These are phyloP conservation scores for Cyberlindnera xylosilytica DNA, from an alignment of 805 yeast species.

Conservation along the genomic window DNA sequence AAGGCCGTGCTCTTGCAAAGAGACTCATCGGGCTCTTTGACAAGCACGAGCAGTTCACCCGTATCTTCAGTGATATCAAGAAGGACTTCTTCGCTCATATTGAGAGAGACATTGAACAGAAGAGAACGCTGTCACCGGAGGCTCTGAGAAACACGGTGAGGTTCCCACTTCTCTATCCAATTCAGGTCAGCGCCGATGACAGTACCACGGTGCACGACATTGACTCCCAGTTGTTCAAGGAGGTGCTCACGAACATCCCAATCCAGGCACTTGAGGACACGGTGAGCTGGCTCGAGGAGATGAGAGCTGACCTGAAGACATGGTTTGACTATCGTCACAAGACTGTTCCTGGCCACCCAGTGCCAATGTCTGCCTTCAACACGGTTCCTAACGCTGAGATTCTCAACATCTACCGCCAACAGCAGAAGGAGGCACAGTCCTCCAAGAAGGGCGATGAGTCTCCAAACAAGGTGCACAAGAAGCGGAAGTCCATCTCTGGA, in stretches of 20 bases:
- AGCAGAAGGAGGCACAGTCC: neutral
- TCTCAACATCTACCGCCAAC: neutral
- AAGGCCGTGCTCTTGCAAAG: constrained; percentile 3
- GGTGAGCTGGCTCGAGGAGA: neutral
- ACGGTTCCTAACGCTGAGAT: neutral
- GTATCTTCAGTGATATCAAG: constrained; percentile 19
- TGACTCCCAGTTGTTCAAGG: neutral
- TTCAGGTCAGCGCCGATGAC: neutral
- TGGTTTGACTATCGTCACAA: constrained; percentile 14
- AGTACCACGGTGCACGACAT: neutral
- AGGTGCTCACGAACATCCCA: constrained; percentile 9
- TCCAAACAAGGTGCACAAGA: constrained; percentile 3
- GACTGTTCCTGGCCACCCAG: neutral
- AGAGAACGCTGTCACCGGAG: neutral
- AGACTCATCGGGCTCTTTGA: constrained; percentile 13
- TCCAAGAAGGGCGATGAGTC: neutral
- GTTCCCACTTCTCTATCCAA: neutral
- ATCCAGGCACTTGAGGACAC: constrained; percentile 6
- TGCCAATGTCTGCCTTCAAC: neutral
- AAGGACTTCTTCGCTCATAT: constrained; percentile 18
- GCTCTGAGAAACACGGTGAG: neutral
- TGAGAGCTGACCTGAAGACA: constrained; percentile 10
- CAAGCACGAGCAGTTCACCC: constrained; percentile 12
- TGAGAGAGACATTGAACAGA: constrained; percentile 1
- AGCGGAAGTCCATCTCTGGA: constrained; percentile 2